phyloP scores from a whole-genome alignment of 2,329 filamentous ascomycete species.

The Ophiobolus disseminans region DNA sequence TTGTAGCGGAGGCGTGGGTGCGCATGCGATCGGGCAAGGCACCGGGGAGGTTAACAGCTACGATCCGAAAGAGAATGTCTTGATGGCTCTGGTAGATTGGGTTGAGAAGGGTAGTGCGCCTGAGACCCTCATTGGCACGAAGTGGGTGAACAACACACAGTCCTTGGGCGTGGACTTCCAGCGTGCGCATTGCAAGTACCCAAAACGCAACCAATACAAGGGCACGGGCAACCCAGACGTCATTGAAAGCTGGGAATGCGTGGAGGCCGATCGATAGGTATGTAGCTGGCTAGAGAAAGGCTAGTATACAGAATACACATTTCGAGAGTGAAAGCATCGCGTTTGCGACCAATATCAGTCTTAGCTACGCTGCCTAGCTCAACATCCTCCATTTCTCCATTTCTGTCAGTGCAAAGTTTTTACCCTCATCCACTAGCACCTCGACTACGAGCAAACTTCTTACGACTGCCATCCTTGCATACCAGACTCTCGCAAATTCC shows the following conservation, averaged over 20 bases:
- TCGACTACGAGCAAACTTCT: too few relatives aligned
- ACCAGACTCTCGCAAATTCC: too few relatives aligned
- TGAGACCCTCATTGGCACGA: slow-evolving; percentile 45
- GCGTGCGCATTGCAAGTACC: slow-evolving; percentile 49
- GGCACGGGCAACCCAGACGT: slow-evolving; percentile 39
- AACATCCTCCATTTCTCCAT: too few relatives aligned
- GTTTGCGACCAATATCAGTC: not conserved
- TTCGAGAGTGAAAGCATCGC: not conserved
- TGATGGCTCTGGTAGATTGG: slow-evolving; percentile 58
- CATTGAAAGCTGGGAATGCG: slow-evolving; percentile 44
- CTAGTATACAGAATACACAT: not conserved
- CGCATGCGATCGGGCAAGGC: slow-evolving; percentile 45
- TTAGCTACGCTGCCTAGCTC: too few relatives aligned
- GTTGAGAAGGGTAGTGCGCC: slow-evolving; percentile 54
- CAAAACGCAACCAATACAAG: slow-evolving; percentile 43
- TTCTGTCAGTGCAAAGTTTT: too few relatives aligned
- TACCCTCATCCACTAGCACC: too few relatives aligned
- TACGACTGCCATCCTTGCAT: too few relatives aligned
- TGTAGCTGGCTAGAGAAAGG: not conserved
- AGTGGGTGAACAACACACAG: slow-evolving; percentile 39
- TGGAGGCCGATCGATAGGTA: slow-evolving; percentile 12
- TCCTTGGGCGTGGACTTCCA: slow-evolving; percentile 39
- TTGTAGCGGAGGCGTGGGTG: slow-evolving; percentile 58
- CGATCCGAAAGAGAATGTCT: slow-evolving; percentile 53
- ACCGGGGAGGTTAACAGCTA: slow-evolving; percentile 25